phyloP scores from a whole-genome alignment of 1,284 basidiomycete genomes.

The Rhodofomes roseus region DNA sequence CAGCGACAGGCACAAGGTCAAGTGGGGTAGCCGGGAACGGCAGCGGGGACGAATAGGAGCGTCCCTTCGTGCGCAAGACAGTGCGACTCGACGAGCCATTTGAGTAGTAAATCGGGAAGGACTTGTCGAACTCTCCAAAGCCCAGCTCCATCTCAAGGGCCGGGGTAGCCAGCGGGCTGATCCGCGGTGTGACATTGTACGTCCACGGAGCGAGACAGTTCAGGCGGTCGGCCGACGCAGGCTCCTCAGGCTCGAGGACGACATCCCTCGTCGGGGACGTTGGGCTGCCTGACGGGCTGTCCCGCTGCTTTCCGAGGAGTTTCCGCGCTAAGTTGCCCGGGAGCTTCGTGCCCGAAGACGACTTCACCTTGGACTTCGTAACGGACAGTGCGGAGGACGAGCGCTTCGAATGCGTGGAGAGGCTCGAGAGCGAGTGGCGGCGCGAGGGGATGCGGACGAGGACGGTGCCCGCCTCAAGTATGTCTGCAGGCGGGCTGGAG shows the following conservation, averaged over 20 bases:
- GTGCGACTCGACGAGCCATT: conserved; percentile 18
- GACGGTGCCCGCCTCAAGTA: conserved; percentile 9
- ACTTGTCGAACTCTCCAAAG: conserved; percentile 18
- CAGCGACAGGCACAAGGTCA: conserved; percentile 46
- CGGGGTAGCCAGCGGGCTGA: conserved; percentile 26
- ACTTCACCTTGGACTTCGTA: conserved; percentile 44
- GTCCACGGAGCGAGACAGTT: conserved; percentile 44
- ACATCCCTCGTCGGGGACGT: conserved; percentile 8
- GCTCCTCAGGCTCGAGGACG: conserved; percentile 16
- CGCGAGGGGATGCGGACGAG: conserved; percentile 35
- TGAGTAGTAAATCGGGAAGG: conserved; percentile 18
- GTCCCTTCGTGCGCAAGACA: conserved; percentile 44
- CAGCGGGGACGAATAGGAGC: conserved; percentile 61
- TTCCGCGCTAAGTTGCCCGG: conserved; percentile 53
- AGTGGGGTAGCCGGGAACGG: conserved; percentile 46
- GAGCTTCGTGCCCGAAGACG: conserved; percentile 36
- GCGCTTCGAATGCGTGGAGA: conserved; percentile 42
- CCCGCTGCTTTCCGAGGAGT: conserved; percentile 43
- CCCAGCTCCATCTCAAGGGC: conserved; percentile 27
- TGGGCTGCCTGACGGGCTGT: conserved; percentile 9
- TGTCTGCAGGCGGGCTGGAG: conserved; percentile 14
- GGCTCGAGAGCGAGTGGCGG: conserved; percentile 53
- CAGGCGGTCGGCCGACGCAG: conserved; percentile 22
- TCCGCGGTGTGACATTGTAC: conserved; percentile 30
- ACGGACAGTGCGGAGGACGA: conserved; percentile 42